These are phyloP conservation scores for Cystobasidium slooffiae DNA, from an alignment of 1,284 basidiomycete species.

Conservation along the genomic window DNA sequence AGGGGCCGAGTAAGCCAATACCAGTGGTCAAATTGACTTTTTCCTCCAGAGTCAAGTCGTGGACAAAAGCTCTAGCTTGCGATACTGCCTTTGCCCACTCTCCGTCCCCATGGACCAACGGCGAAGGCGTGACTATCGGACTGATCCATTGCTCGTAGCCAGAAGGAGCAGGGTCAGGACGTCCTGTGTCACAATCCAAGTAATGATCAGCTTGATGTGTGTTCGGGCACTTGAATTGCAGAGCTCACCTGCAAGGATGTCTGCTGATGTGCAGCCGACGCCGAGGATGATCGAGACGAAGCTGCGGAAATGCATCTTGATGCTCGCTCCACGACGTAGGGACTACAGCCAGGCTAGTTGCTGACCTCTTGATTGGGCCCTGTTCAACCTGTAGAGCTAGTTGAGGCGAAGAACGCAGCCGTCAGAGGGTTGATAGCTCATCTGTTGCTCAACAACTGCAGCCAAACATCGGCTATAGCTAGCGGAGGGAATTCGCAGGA, in stretches of 20 bases:
- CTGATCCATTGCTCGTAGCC: conserved; percentile 17
- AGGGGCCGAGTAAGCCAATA: conserved; percentile 59
- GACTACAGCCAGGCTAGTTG: no score
- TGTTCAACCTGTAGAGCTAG: no score
- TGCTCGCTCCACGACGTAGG: no score
- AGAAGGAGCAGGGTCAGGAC: conserved; percentile 6
- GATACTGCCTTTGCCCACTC: conserved; percentile 65
- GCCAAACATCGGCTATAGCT: no score
- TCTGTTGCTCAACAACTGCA: no score
- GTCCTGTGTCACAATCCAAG: background rate
- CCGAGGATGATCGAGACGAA: no score
- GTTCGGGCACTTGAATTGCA: background rate
- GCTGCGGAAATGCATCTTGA: no score
- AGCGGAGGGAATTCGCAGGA: no score
- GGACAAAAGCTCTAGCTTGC: conserved; percentile 59
- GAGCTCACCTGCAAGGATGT: background rate
- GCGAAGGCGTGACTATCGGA: conserved; percentile 5
- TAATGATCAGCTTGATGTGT: background rate
- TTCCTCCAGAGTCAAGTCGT: conserved; percentile 59
- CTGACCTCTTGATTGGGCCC: no score
- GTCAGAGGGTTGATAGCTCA: no score
- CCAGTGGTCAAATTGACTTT: conserved; percentile 59
- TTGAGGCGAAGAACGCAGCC: no score
- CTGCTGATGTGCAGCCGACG: background rate
- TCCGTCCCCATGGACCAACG: background rate